Evolutionary conservation across 2,329 filamentous ascomycete species (phyloP).

Genomic region (Ophiostoma sp.): DNA sequence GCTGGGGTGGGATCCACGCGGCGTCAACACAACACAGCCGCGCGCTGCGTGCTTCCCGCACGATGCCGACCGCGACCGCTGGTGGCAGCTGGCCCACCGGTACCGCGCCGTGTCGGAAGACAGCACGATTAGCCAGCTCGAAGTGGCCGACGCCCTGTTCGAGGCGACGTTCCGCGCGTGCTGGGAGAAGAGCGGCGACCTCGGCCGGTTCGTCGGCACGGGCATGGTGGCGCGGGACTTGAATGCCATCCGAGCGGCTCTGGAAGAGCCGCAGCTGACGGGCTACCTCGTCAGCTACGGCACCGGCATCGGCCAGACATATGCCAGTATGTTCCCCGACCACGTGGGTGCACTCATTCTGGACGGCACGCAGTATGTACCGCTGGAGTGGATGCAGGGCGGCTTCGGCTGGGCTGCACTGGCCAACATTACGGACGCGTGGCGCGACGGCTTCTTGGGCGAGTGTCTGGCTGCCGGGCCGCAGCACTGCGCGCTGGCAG

Average conservation of each 20-base stretch:
- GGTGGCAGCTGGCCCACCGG: slow-evolving; percentile 38
- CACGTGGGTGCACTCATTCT: slow-evolving; percentile 45
- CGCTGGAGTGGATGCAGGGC: slow-evolving; percentile 41
- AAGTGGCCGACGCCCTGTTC: slow-evolving; percentile 43
- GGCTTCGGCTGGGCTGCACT: slow-evolving; percentile 45
- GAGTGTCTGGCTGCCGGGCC: slow-evolving; percentile 46
- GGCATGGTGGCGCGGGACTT: slow-evolving; percentile 45
- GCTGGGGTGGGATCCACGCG: slow-evolving; percentile 51
- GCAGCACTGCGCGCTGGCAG: slow-evolving; percentile 24
- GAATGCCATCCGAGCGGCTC: slow-evolving; percentile 43
- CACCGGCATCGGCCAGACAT: slow-evolving; percentile 48
- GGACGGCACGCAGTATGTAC: slow-evolving; percentile 45
- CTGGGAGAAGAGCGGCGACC: slow-evolving; percentile 40
- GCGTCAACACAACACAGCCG: slow-evolving; percentile 45
- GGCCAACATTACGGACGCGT: slow-evolving; percentile 46
- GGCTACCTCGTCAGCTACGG: slow-evolving; percentile 49
- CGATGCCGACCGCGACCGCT: slow-evolving; percentile 43
- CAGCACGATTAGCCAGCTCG: slow-evolving; percentile 35
- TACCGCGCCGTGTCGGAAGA: slow-evolving; percentile 37
- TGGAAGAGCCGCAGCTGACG: slow-evolving; percentile 44
- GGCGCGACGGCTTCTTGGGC: slow-evolving; percentile 46
- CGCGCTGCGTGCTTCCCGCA: slow-evolving; percentile 43
- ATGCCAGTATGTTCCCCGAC: slow-evolving; percentile 46
- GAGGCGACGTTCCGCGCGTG: slow-evolving; percentile 42
- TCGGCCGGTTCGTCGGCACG: slow-evolving; percentile 44